A percentile compares a stretch with the other conserved stretches of the same genome.
These are phyloP conservation scores for Coelastrella sp. DNA, from an alignment of 139 green algal species.

Conservation along the genomic window DNA sequence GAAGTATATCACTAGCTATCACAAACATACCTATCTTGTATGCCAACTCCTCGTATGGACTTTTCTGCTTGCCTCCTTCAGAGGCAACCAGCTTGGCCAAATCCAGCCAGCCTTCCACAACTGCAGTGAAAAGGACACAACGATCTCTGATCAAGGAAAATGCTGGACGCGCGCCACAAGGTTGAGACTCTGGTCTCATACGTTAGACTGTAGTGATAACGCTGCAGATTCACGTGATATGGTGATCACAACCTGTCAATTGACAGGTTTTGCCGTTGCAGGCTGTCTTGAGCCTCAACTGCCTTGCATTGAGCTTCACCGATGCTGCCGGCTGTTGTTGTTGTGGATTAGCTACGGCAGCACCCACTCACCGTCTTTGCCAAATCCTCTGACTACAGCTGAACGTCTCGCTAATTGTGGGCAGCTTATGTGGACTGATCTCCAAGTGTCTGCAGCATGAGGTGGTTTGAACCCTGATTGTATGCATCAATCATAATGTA, in stretches of 20 bases:
- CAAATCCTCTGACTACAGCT: conserved; percentile 8
- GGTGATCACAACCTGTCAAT: too few relatives aligned
- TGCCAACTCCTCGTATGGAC: conserved; percentile 46
- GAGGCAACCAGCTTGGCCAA: conserved; percentile 41
- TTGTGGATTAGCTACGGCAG: background rate
- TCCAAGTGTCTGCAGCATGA: background rate
- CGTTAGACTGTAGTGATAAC: background rate
- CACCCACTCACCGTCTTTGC: conserved; percentile 11
- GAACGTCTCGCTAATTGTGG: background rate
- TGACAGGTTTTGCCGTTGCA: too few relatives aligned
- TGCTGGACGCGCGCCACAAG: too few relatives aligned
- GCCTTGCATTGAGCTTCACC: too few relatives aligned
- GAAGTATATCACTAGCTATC: too few relatives aligned
- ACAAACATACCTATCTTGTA: conserved; percentile 39
- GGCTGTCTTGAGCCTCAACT: too few relatives aligned
- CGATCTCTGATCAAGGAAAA: too few relatives aligned
- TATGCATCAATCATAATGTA: too few relatives aligned
- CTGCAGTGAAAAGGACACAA: background rate
- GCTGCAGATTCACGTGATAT: too few relatives aligned
- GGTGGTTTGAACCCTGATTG: too few relatives aligned
- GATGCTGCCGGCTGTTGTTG: too few relatives aligned
- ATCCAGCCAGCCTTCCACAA: conserved; percentile 45
- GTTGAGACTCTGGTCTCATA: too few relatives aligned
- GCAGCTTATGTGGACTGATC: background rate
- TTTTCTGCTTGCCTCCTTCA: conserved; percentile 37